Conservation (phyloP, 2,329 filamentous ascomycete species). For the Ploettnerulaceae sp. region DNA sequence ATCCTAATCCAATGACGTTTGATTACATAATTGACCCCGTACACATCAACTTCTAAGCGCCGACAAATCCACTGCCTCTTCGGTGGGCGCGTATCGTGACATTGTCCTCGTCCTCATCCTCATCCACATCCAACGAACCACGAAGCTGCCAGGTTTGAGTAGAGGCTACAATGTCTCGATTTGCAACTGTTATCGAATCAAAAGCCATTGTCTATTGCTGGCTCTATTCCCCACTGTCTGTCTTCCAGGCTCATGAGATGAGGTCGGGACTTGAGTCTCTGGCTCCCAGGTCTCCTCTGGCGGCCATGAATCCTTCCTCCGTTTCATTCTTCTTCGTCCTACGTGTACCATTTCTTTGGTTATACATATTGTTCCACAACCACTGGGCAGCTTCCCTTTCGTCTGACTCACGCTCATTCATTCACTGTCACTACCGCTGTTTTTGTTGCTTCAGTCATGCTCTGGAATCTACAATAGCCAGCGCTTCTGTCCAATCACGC, state of each 20-base stretch:
- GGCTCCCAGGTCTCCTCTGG: conserved; percentile 16
- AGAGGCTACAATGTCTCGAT: conserved; percentile 16
- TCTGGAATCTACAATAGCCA: not conserved
- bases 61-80: conserved; percentile 12
- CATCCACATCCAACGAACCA: conserved; percentile 25
- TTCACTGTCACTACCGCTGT: conserved; percentile 1
- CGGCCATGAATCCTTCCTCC: conserved; percentile 21
- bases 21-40: conserved; percentile 19
- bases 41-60: conserved; percentile 13
- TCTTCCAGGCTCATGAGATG: conserved; percentile 6
- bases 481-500: conserved; percentile 9
- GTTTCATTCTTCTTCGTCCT: conserved; percentile 25
- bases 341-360: conserved; percentile 13
- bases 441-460: not conserved
- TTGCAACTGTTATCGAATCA: conserved; percentile 31
- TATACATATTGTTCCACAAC: not conserved
- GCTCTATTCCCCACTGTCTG: conserved; percentile 13
- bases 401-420: conserved; percentile 2
- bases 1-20: too few relatives aligned
- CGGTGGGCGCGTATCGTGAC: conserved; percentile 29
- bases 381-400: not conserved
- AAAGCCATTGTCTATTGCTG: conserved; percentile 18
- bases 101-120: too few relatives aligned
- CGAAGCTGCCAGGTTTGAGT: conserved; percentile 11
- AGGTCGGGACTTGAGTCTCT: conserved; percentile 14